These are phyloP conservation scores for Auriculariales sp. DNA, from an alignment of 768 basidiomycete genomes.

Conservation along the genomic window DNA sequence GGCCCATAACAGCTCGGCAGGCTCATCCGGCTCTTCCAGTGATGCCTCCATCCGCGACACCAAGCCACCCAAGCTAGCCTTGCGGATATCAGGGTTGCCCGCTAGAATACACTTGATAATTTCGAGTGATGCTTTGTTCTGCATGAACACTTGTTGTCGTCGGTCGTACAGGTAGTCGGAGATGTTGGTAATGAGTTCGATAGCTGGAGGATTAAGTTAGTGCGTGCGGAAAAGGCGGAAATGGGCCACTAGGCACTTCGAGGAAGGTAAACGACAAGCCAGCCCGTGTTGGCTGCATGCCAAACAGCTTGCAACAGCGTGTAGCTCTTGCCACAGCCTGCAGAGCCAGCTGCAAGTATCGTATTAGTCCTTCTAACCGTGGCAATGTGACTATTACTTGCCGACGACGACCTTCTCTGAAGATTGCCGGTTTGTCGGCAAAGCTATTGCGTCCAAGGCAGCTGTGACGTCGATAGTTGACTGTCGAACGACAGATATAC, in stretches of 20 bases:
- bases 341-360: constrained; percentile 39
- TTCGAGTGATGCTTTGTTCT: constrained; percentile 48
- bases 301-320: constrained; percentile 64
- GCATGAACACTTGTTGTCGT: constrained; percentile 62
- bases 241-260: constrained; percentile 36
- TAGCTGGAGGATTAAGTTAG: constrained; percentile 24
- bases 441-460: constrained; percentile 31
- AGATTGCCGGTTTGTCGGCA: constrained; percentile 44
- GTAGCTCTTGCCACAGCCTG: constrained; percentile 73
- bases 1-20: constrained; percentile 41
- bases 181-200: constrained; percentile 57
- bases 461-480: constrained; percentile 44
- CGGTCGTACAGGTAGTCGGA: constrained; percentile 61
- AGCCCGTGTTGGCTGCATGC: constrained; percentile 45
- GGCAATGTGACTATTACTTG: not conserved
- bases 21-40: constrained; percentile 31
- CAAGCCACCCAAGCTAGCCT: constrained; percentile 31
- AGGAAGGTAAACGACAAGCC: constrained; percentile 80
- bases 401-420: constrained; percentile 35
- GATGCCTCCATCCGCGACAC: constrained; percentile 39
- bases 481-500: constrained; percentile 58
- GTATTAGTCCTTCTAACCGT: not conserved
- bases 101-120: constrained; percentile 45
- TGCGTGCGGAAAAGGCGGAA: constrained; percentile 1
- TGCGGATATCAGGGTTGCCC: constrained; percentile 43